These are phyloP conservation scores for Beauveria brongniartii DNA, from an alignment of 2,329 filamentous ascomycete species.

Conservation along the genomic window DNA sequence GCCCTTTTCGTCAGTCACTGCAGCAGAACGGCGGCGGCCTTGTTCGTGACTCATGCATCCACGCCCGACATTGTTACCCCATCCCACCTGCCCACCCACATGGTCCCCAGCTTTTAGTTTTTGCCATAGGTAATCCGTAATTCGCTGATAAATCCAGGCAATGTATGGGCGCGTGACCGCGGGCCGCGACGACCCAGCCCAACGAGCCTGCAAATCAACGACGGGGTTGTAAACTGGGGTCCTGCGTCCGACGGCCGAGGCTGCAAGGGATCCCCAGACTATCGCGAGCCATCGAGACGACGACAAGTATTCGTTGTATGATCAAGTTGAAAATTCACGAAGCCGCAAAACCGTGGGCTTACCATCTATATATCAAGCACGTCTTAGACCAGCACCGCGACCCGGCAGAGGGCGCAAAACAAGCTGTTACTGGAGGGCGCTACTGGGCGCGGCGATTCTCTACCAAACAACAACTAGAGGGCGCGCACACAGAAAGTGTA, in stretches of 20 bases:
- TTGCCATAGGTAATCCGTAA: too few species aligned
- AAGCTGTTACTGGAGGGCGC: constrained; percentile 8
- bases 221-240: background rate
- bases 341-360: background rate
- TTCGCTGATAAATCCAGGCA: too few species aligned
- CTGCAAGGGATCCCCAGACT: background rate
- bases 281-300: background rate
- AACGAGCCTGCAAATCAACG: background rate
- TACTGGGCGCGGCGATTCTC: background rate
- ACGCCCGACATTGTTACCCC: background rate
- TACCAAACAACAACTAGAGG: background rate
- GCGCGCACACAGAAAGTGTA: background rate
- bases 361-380: background rate
- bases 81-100: background rate
- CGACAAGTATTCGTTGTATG: too few species aligned
- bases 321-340: background rate
- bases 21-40: background rate
- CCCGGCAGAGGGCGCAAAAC: constrained; percentile 3
- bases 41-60: background rate
- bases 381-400: background rate
- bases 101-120: background rate
- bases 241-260: background rate
- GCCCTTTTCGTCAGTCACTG: background rate
- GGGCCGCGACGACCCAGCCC: too few species aligned
- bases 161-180: too few species aligned